phyloP scores from a whole-genome alignment of 2,329 filamentous ascomycete species.

The Ustilaginoidea virens region DNA sequence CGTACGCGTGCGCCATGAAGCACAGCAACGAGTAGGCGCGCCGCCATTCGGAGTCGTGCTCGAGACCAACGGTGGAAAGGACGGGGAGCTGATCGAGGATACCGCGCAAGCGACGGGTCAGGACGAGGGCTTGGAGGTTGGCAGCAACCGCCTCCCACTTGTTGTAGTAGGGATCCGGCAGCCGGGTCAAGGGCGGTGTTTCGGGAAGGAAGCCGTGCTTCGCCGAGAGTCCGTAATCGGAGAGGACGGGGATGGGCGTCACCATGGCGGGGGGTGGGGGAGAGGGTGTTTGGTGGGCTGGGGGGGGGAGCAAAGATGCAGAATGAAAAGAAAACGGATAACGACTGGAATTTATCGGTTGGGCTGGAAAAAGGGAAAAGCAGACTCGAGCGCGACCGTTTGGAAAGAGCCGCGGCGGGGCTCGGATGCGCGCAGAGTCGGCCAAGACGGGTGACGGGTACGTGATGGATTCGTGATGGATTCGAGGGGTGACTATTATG shows the following conservation, averaged over 20 bases:
- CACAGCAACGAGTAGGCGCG: conserved; percentile 80
- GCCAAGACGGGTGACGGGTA: too few species aligned
- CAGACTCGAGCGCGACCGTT: too few species aligned
- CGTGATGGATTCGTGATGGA: too few species aligned
- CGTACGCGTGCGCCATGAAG: conserved; percentile 89
- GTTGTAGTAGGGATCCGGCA: conserved; percentile 84
- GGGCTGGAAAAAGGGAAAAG: too few species aligned
- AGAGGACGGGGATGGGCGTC: conserved; percentile 44
- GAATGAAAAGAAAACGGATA: background rate
- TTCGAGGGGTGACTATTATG: too few species aligned
- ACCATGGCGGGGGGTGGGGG: conserved; percentile 27
- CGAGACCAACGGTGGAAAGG: conserved; percentile 67
- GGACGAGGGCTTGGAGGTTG: conserved; percentile 75
- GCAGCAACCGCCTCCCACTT: conserved; percentile 81
- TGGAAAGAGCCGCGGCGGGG: too few species aligned
- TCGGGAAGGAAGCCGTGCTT: conserved; percentile 78
- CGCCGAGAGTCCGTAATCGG: conserved; percentile 67
- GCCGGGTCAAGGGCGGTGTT: conserved; percentile 59
- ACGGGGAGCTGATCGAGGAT: conserved; percentile 70
- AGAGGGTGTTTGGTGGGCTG: background rate
- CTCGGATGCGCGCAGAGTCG: too few species aligned
- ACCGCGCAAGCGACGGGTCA: conserved; percentile 68
- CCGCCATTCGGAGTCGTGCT: conserved; percentile 80
- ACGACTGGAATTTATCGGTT: too few species aligned
- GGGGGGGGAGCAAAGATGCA: background rate